Evolutionary conservation across 495 filamentous ascomycete genomes (phyloP), one percentile per base, ranked within the genome.

Genomic region (Sphaerosporella brunnea): DNA sequence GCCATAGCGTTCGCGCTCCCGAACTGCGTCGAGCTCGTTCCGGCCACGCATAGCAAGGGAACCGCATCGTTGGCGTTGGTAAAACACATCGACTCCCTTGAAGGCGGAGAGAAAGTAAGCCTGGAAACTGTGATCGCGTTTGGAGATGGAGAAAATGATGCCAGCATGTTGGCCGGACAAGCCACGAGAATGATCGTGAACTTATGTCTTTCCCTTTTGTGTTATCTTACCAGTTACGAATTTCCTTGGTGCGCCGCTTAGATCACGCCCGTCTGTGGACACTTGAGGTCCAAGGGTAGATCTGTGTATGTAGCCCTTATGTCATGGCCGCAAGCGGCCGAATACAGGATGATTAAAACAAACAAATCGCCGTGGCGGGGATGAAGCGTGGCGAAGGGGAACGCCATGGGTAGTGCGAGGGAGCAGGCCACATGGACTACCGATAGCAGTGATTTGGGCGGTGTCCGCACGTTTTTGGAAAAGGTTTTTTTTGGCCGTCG

Each of bases 141-240:
- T 20, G 44, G 44, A 25, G 44, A 47, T 21, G 44, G 44, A 13
- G 44, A 47, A 28, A 47, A 47, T 20, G 44, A 47, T 20, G 44
- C 36, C 9, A 47, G 44, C 20, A 47, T 47, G 44, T 47, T 47
- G 16, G 15, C 16, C 8, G 44, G 34, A 15, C 10, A 24, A 4
- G 44, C 16, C n/a, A 47, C 36, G 44, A 35, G 25, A 9, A 15
- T 47, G n/a, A n/a, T n/a, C n/a, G n/a, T n/a, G n/a, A n/a, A n/a
- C n/a, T n/a, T n/a, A n/a, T n/a, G n/a, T n/a, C n/a, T n/a, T n/a
- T n/a, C n/a, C n/a, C n/a, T n/a, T n/a, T n/a, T n/a, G n/a, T n/a
- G n/a, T n/a, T n/a, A n/a, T n/a, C n/a, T n/a, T n/a, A n/a, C n/a
- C n/a, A n/a, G n/a, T n/a, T n/a, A n/a, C n/a, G n/a, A n/a, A n/a